Evolutionary conservation across 129 eudicot species (phyloP).

Genomic region (Kitagawia praeruptora): DNA sequence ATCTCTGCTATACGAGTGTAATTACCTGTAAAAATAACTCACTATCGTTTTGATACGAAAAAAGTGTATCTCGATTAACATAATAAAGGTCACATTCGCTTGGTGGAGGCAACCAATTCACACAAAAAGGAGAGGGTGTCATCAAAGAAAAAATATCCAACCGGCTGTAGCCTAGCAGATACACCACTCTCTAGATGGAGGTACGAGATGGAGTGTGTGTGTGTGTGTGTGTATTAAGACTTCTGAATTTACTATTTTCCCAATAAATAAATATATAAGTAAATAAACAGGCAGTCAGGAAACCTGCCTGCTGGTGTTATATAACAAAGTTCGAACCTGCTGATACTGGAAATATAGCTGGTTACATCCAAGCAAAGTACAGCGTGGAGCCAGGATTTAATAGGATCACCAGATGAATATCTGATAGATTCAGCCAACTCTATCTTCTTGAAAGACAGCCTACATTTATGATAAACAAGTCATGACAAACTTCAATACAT

Average conservation of each 20-base stretch:
- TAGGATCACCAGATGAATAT: constrained; percentile 90
- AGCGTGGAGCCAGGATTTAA: constrained; percentile 85
- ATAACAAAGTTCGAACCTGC: constrained; percentile 39
- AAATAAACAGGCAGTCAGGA: neutral
- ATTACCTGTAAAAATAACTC: constrained; percentile 86
- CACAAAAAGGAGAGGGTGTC: constrained; percentile 10
- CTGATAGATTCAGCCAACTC: constrained; percentile 85
- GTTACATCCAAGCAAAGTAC: constrained; percentile 84
- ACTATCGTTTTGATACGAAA: constrained; percentile 89
- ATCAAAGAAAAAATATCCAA: neutral
- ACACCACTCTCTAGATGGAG: no score
- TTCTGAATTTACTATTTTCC: no score
- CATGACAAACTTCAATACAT: neutral
- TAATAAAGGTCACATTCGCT: constrained; percentile 87
- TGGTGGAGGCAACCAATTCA: constrained; percentile 68
- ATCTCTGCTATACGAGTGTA: neutral
- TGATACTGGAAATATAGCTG: constrained; percentile 64
- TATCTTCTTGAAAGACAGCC: constrained; percentile 82
- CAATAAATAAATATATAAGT: neutral
- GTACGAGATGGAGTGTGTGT: no score
- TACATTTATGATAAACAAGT: constrained; percentile 24
- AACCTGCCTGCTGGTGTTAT: constrained; percentile 12
- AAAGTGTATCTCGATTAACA: constrained; percentile 95
- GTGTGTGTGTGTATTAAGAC: no score
- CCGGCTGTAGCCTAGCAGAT: no score